Evolutionary conservation across 1,284 basidiomycete species (phyloP), one percentile per base, ranked within the genome.

Genomic region (Leccinum subspadiceum): DNA sequence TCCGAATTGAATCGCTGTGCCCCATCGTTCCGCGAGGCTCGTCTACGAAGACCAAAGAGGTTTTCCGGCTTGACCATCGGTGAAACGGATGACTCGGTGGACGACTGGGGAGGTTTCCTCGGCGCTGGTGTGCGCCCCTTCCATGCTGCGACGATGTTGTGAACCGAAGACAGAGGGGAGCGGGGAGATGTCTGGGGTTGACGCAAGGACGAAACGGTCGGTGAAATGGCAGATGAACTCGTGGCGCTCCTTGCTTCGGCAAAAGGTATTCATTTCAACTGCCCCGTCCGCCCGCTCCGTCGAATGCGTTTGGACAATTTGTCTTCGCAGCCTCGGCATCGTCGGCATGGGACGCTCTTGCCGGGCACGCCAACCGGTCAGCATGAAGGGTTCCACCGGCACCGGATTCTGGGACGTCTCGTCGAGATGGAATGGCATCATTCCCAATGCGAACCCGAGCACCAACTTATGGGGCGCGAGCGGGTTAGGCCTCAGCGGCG

Each of bases 61-160:
- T 84, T 84, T 6, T 84, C 82, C 2, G 64, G 31, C 24, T 60
- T 63, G 8, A 59, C 35, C 15, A 62, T 57, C 2, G 66, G 62
- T 10, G 72, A 72, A 52, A 69, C 55, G 6, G 72, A 67, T 2
- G 65, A 64, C 2, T 67, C 62, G 1, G 72, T 65, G 53, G 69
- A 60, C 15, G 71, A 67, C 15, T 63, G 50, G 1, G 57, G 59
- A 37, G 63, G 57, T 58, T 72, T 70, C 46, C 65, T 76, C 44
- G 73, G 68, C 49, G 73, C 74, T 3, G 78, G 87, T 2, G 82
- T 85, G 33, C 83, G 82, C 64, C 86, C 86, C 71, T 88, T 91
- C 91, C 91, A 94, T 5, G 88, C 80, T 0, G 85, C 84, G 10
- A 94, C 87, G 61, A 93, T 87, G 63, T 90, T 93, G 26, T 87